Percentiles rank a stretch among this genome's conserved stretches.
These are phyloP conservation scores for Pseudocercospora vitis DNA, from an alignment of 2,329 filamentous ascomycete species.

Conservation along the genomic window DNA sequence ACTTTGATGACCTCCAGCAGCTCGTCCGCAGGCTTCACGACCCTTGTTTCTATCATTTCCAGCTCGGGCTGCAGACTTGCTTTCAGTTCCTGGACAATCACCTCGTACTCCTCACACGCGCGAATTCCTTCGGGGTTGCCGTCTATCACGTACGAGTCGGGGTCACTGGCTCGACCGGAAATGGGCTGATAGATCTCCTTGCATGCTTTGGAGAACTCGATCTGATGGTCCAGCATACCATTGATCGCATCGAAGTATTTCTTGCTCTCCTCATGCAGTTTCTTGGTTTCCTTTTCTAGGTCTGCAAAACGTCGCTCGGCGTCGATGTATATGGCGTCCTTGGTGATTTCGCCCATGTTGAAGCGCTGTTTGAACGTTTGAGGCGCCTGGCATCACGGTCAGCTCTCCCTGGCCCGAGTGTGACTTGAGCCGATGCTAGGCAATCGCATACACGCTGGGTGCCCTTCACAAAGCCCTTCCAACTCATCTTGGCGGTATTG, in stretches of 20 bases:
- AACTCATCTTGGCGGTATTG: conserved; percentile 69
- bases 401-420: conserved; percentile 14
- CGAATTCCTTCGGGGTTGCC: conserved; percentile 90
- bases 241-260: conserved; percentile 99
- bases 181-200: conserved; percentile 98
- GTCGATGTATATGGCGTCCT: conserved; percentile 92
- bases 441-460: conserved; percentile 68
- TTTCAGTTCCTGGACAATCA: conserved; percentile 84
- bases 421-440: background rate
- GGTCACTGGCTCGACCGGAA: conserved; percentile 91
- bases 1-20: conserved; percentile 92
- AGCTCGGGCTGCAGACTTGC: conserved; percentile 85
- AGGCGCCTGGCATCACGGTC: conserved; percentile 61
- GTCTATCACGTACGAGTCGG: conserved; percentile 74
- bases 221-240: conserved; percentile 95
- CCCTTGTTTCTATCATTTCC: conserved; percentile 92
- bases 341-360: conserved; percentile 93
- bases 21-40: conserved; percentile 91
- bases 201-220: conserved; percentile 95
- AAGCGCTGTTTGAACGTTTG: conserved; percentile 90
- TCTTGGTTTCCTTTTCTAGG: conserved; percentile 93
- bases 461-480: conserved; percentile 93
- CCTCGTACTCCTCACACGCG: conserved; percentile 95
- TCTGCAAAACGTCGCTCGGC: conserved; percentile 87
- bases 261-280: conserved; percentile 91